Evolutionary conservation across 805 yeast genomes (phyloP), one percentile per base, ranked within the genome.

Genomic region (Saccharomycopsis fibuligera): DNA sequence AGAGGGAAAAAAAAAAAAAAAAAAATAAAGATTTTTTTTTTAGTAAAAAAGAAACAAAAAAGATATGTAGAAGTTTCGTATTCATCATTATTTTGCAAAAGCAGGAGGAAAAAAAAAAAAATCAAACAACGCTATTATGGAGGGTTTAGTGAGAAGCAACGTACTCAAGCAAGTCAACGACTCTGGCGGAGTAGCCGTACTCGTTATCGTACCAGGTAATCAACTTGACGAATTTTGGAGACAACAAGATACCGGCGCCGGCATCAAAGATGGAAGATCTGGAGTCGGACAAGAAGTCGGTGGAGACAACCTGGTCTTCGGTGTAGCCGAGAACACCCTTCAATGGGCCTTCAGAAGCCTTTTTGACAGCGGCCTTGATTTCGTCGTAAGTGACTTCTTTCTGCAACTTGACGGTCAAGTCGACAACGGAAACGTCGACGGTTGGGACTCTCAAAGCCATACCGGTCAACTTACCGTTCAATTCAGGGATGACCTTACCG

Each of bases 121-220:
- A n/a, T n/a, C n/a, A n/a, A n/a, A n/a, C n/a, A n/a, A n/a, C n/a
- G n/a, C n/a, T n/a, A n/a, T n/a, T n/a, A n/a, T n/a, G n/a, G n/a
- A n/a, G n/a, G n/a, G n/a, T n/a, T n/a, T 30, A 44, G 21, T 29
- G 17, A 16, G 25, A 25, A 37, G 40, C 39, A 16, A 41, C 41
- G 23, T 41, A 38, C 25, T 41, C 37, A 29, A 87, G 72, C 66
- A 88, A 75, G 77, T 88, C 96, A 60, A 88, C 95, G 60, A 88
- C 96, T 79, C 96, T 88, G 74, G 93, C 84, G 63, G 95, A 85
- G 86, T 88, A 88, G 69, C 96, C 96, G 76, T 70, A 88, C 78
- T 88, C 96, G 75, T 88, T 88, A 72, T 88, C 96, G 81, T 88
- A 88, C 96, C 96, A 88, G 54, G 95, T 78, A 71, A 87, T 76